Conservation (phyloP, 768 basidiomycete genomes). For the Lactifluus echinatus region DNA sequence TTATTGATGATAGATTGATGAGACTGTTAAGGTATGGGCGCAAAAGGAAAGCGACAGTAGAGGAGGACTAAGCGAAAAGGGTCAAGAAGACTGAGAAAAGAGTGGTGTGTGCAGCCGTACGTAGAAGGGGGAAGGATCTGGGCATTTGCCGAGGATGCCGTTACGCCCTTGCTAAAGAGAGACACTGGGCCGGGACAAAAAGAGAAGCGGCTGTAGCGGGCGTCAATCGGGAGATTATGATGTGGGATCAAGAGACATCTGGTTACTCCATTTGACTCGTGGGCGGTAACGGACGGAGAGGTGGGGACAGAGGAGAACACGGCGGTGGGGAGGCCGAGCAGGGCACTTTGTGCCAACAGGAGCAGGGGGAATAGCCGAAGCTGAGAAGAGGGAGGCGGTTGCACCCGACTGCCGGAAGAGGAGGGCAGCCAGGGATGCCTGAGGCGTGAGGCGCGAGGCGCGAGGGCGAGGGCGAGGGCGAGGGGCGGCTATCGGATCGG, state of each 20-base stretch:
- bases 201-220: background rate
- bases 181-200: background rate
- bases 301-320: background rate
- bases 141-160: background rate
- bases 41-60: background rate
- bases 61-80: background rate
- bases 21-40: background rate
- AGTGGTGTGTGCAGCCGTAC: background rate
- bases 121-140: background rate
- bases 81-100: background rate
- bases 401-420: background rate
- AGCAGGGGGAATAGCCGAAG: background rate
- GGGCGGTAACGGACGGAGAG: background rate
- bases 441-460: background rate
- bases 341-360: background rate
- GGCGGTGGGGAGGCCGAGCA: too few relatives aligned
- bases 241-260: slow-evolving; percentile 10
- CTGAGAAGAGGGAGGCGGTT: too few relatives aligned
- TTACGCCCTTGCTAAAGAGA: background rate
- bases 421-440: background rate
- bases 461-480: background rate
- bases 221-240: slow-evolving; percentile 10
- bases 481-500: slow-evolving; percentile 13
- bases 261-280: slow-evolving; percentile 6
- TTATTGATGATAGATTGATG: background rate